Conservation (phyloP, 2,329 filamentous ascomycete species). For the Iodosphaeria phyllophila region DNA sequence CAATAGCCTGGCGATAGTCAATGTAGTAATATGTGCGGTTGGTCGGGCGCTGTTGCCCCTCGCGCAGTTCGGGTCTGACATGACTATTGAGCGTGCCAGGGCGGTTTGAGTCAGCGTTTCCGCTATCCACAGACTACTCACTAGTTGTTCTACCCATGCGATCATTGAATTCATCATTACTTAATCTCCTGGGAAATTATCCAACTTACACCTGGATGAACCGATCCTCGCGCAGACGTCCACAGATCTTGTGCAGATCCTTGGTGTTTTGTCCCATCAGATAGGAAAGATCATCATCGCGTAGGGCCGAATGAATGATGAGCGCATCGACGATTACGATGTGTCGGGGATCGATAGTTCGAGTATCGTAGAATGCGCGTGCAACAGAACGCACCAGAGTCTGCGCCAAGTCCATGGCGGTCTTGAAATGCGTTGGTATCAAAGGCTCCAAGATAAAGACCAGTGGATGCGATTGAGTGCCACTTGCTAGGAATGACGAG, state of each 20-base stretch:
- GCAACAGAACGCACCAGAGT: constrained; percentile 70
- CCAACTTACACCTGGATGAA: constrained; percentile 57
- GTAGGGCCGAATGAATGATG: constrained; percentile 55
- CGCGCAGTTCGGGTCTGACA: constrained; percentile 57
- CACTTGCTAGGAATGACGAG: too few relatives aligned
- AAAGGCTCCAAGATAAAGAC: too few relatives aligned
- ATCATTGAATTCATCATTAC: too few relatives aligned
- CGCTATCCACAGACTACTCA: too few relatives aligned
- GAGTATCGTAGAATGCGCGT: constrained; percentile 61
- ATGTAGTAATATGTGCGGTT: constrained; percentile 94
- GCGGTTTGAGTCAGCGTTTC: background rate
- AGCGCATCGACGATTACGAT: constrained; percentile 64
- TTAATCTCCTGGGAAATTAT: too few relatives aligned
- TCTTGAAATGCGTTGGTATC: too few relatives aligned
- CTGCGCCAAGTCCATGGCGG: constrained; percentile 36
- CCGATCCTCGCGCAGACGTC: constrained; percentile 68
- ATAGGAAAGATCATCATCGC: constrained; percentile 74
- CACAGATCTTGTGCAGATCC: constrained; percentile 77
- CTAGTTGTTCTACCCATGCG: too few relatives aligned
- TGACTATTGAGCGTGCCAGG: constrained; percentile 28
- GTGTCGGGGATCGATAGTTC: constrained; percentile 43
- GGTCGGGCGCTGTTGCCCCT: constrained; percentile 64
- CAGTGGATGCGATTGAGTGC: too few relatives aligned
- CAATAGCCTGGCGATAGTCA: constrained; percentile 83
- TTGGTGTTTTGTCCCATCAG: constrained; percentile 82